A percentile compares a stretch with the other conserved stretches of the same genome.
These are phyloP conservation scores for Phaeolepiota aurea DNA, from an alignment of 768 basidiomycete genomes.

Conservation along the genomic window DNA sequence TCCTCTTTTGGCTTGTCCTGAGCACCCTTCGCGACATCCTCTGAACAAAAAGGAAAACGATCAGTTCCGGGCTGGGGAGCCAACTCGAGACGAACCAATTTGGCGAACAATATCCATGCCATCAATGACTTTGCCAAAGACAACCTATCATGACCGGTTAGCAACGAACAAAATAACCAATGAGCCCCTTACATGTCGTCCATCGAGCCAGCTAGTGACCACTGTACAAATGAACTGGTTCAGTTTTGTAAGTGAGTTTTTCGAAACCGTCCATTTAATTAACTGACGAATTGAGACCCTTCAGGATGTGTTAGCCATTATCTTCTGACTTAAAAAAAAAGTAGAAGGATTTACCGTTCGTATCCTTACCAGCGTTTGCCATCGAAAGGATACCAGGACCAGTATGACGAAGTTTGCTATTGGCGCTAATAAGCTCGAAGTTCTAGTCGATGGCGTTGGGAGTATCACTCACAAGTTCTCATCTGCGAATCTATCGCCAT, in stretches of 20 bases:
- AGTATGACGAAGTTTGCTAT: constrained; percentile 92
- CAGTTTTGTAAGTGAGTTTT: no score
- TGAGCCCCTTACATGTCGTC: constrained; percentile 88
- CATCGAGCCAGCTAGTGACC: constrained; percentile 84
- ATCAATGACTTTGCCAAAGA: constrained; percentile 87
- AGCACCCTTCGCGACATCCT: constrained; percentile 62
- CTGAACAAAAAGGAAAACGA: constrained; percentile 24
- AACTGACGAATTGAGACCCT: constrained; percentile 86
- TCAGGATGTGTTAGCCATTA: constrained; percentile 6
- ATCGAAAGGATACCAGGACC: constrained; percentile 83
- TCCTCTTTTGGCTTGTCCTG: constrained; percentile 71
- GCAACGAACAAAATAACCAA: constrained; percentile 12
- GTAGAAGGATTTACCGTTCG: constrained; percentile 59
- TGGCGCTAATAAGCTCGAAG: constrained; percentile 2
- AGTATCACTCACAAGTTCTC: constrained; percentile 87
- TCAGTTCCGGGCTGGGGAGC: no score
- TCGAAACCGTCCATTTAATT: not conserved
- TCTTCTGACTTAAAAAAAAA: constrained; percentile 1
- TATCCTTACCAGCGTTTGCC: constrained; percentile 91
- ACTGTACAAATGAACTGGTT: constrained; percentile 87
- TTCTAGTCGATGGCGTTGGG: constrained; percentile 5
- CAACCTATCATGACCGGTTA: constrained; percentile 44
- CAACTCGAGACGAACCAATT: constrained; percentile 48
- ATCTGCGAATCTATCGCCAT: constrained; percentile 84
- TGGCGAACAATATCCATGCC: constrained; percentile 80